Evolutionary conservation across 2,329 filamentous ascomycete genomes (phyloP).

Genomic region (Gaeumannomyces sp.): DNA sequence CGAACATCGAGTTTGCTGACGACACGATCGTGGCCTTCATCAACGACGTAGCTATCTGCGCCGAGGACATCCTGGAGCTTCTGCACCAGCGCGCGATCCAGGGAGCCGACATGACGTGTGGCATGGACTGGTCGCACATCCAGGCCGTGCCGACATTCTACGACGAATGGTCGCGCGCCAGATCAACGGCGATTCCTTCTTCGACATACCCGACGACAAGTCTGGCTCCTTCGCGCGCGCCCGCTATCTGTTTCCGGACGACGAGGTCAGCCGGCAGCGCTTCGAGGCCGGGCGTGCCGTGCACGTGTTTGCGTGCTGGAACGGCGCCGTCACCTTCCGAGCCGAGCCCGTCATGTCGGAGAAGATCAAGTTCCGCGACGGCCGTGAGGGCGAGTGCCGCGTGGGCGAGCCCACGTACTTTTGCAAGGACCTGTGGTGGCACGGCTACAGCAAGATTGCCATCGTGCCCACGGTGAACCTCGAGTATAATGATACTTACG

Average conservation of each 20-base stretch:
- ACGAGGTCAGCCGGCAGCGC: slow-evolving; percentile 27
- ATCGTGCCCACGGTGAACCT: slow-evolving; percentile 50
- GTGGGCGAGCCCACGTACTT: slow-evolving; percentile 49
- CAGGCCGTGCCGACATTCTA: slow-evolving; percentile 43
- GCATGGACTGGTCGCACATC: slow-evolving; percentile 49
- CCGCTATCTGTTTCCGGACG: slow-evolving; percentile 46
- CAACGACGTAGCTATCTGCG: slow-evolving; percentile 45
- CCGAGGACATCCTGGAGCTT: slow-evolving; percentile 51
- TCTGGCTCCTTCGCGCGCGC: background rate
- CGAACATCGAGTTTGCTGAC: slow-evolving; percentile 17
- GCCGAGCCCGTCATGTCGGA: slow-evolving; percentile 39
- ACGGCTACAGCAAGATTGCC: slow-evolving; percentile 43
- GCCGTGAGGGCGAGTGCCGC: slow-evolving; percentile 37
- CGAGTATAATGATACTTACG: slow-evolving; percentile 42
- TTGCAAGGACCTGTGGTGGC: slow-evolving; percentile 48
- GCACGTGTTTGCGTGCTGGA: slow-evolving; percentile 57
- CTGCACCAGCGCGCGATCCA: slow-evolving; percentile 39
- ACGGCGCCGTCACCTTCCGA: slow-evolving; percentile 43
- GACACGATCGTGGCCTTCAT: slow-evolving; percentile 43
- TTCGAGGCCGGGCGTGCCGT: slow-evolving; percentile 35
- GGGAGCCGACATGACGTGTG: slow-evolving; percentile 49
- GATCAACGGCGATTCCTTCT: slow-evolving; percentile 48
- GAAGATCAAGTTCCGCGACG: slow-evolving; percentile 37
- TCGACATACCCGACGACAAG: slow-evolving; percentile 38
- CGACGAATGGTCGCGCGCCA: slow-evolving; percentile 47